Evolutionary conservation across 345 rosid genomes (phyloP), one percentile per base, ranked within the genome.

Genomic region (Erucastrum elatum): DNA sequence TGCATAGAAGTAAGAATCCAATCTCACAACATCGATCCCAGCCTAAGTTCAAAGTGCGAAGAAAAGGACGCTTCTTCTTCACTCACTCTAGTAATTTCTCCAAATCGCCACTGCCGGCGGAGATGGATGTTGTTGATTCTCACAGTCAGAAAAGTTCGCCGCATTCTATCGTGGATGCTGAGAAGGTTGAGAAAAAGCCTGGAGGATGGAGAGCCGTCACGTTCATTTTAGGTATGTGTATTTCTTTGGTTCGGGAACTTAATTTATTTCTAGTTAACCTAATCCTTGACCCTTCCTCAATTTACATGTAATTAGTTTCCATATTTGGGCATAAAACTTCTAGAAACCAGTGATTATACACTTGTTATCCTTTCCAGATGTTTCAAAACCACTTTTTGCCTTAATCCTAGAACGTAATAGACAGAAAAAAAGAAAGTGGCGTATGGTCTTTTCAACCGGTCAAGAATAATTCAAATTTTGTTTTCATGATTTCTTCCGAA

Each of bases 151-250:
- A 33, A 70, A 33, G 4, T 80, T 68, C 69, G 9, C 70, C 83
- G 9, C 70, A 29, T 5, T 12, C 76, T 5, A 9, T 12, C n/a
- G 49, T 63, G 64, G 70, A 61, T 12, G 46, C 6, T 4, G 16
- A 79, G 77, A 73, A 73, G 16, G 37, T 68, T 12, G 75, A 74
- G 39, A 87, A 83, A 74, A 79, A 87, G 80, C 90, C 90, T 4
- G 90, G 91, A 15, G 98, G 93, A 85, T 94, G 98, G 97, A 90
- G 62, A 86, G 88, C 90, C 83, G 84, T 94, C 82, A 80, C 96
- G 17, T 90, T 72, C 79, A 87, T 91, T 53, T 77, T 94, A 88
- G 97, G 96, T 94, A 51, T 62, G 35, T 53, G 60, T 53, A 71
- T n/a, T 41, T 2, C 27, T 56, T 30, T 33, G 29, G 41, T 41